Percentiles rank a stretch among this genome's conserved stretches.
Conservation (phyloP, 2,329 filamentous ascomycete species). For the Penicillium sp. region DNA sequence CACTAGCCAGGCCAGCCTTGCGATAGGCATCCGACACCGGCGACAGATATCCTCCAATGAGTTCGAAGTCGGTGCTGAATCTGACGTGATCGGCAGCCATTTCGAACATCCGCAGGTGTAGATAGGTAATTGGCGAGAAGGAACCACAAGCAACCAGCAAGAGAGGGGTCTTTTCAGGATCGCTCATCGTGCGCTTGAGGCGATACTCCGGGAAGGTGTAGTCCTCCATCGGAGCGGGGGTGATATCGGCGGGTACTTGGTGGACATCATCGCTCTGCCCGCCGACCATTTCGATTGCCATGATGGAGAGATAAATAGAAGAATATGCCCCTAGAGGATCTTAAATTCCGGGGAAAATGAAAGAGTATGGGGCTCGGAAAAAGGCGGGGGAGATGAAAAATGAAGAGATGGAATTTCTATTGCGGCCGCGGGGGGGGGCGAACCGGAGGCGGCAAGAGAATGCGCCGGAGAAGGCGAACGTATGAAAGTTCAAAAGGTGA, state of each 20-base stretch:
- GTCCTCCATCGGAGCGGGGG: conserved; percentile 35
- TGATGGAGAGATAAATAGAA: conserved; percentile 13
- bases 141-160: conserved; percentile 52
- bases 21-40: conserved; percentile 76
- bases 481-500: background rate
- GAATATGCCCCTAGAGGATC: background rate
- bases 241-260: conserved; percentile 19
- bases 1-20: conserved; percentile 72
- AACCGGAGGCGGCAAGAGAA: conserved; percentile 16
- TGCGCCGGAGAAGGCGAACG: conserved; percentile 2
- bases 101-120: conserved; percentile 80
- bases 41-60: conserved; percentile 80
- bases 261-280: conserved; percentile 31
- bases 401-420: conserved; percentile 2
- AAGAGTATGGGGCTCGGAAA: background rate
- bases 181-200: conserved; percentile 46
- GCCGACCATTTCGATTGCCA: conserved; percentile 30
- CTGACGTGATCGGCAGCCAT: conserved; percentile 79
- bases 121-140: conserved; percentile 60
- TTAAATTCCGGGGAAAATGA: background rate
- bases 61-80: conserved; percentile 73
- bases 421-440: conserved; percentile 10
- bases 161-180: conserved; percentile 48
- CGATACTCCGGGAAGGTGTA: conserved; percentile 47
- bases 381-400: conserved; percentile 7